Conservation (phyloP, 768 basidiomycete genomes). For the Suillus decipiens region DNA sequence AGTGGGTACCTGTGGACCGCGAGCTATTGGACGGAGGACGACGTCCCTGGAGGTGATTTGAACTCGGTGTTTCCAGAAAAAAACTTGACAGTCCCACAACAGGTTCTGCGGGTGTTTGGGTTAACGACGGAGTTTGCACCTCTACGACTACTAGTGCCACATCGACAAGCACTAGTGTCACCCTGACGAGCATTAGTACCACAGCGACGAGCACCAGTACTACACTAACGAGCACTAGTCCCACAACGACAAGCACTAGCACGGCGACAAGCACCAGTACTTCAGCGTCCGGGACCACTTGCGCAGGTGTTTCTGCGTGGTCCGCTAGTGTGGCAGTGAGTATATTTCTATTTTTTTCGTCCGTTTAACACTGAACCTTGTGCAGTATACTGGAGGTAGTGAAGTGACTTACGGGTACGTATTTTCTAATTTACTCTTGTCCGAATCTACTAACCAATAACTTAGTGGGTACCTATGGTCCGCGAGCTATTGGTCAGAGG, state of each 20-base stretch:
- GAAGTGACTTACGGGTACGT: conserved; percentile 44
- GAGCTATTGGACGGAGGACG: conserved; percentile 46
- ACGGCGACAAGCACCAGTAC: conserved; percentile 27
- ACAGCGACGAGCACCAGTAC: background rate
- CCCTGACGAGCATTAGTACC: background rate
- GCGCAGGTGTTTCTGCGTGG: conserved; percentile 47
- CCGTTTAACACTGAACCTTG: background rate
- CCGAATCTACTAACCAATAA: background rate
- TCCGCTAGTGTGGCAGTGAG: conserved; percentile 35
- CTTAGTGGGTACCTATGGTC: conserved; percentile 48
- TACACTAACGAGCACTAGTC: conserved; percentile 19
- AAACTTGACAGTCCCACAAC: background rate
- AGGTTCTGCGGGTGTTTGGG: conserved; percentile 58
- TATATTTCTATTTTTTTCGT: background rate
- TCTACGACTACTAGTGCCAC: conserved; percentile 10
- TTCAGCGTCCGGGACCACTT: conserved; percentile 27
- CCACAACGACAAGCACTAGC: conserved; percentile 16
- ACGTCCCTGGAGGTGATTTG: conserved; percentile 31
- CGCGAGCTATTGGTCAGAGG: conserved; percentile 46
- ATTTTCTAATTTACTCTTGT: background rate
- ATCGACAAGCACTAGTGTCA: background rate
- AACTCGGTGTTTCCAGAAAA: background rate
- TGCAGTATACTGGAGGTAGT: conserved; percentile 44
- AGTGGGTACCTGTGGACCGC: conserved; percentile 51
- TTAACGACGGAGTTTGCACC: conserved; percentile 54